Evolutionary conservation across 257 asterid genomes (phyloP).

Genomic region (Mentha longifolia): DNA sequence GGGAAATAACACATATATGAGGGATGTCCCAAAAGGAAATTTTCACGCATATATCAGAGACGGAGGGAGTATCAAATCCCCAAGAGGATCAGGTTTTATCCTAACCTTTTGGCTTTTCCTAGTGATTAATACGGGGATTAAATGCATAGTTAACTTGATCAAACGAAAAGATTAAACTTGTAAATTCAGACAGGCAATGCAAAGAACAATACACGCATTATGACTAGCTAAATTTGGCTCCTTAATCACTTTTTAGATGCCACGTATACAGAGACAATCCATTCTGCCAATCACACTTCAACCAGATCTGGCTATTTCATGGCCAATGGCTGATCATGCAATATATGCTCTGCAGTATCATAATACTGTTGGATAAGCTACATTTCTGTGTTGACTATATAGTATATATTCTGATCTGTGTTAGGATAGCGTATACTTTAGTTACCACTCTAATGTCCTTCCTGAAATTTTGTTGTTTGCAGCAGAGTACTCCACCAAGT

Average conservation of each 20-base stretch:
- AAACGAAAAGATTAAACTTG: too few relatives aligned
- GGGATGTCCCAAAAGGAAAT: too few relatives aligned
- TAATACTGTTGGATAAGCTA: neutral
- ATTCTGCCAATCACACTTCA: neutral
- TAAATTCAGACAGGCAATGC: too few relatives aligned
- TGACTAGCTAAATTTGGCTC: neutral
- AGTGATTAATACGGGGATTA: too few relatives aligned
- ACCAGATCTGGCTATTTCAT: neutral
- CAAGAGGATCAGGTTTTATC: too few relatives aligned
- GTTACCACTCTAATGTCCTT: neutral
- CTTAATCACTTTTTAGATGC: neutral
- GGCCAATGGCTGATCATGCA: neutral
- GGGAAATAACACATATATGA: too few relatives aligned
- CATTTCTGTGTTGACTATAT: neutral
- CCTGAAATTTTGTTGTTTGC: neutral
- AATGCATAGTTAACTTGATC: too few relatives aligned
- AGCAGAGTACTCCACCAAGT: neutral
- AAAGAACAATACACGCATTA: too few relatives aligned
- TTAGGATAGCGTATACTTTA: too few relatives aligned
- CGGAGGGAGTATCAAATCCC: too few relatives aligned
- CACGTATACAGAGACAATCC: neutral
- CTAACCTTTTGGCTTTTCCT: too few relatives aligned
- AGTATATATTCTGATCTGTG: neutral
- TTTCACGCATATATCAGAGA: too few relatives aligned
- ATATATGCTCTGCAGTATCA: neutral